Evolutionary conservation across 2,329 filamentous ascomycete genomes (phyloP).

Genomic region (Coniochaeta hoffmannii): DNA sequence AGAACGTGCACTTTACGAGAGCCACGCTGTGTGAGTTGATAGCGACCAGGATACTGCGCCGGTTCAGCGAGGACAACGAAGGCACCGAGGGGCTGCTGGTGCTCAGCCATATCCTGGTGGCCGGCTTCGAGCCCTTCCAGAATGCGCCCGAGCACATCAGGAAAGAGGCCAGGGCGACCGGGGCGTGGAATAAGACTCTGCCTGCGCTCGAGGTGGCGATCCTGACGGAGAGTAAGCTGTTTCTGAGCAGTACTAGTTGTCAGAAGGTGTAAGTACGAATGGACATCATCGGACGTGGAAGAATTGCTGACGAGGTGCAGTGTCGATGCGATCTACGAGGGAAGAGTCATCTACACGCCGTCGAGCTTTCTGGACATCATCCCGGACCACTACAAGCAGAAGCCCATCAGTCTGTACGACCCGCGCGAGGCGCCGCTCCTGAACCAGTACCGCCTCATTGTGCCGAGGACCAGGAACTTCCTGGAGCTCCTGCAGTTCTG

Average conservation of each 20-base stretch:
- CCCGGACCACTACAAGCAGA: constrained; percentile 78
- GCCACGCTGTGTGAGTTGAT: constrained; percentile 75
- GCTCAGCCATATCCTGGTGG: constrained; percentile 72
- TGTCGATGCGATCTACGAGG: constrained; percentile 74
- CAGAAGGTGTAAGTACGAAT: constrained; percentile 55
- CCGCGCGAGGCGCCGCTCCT: constrained; percentile 67
- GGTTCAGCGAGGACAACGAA: constrained; percentile 70
- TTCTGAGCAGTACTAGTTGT: constrained; percentile 69
- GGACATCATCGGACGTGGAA: background rate
- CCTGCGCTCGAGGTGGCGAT: constrained; percentile 80
- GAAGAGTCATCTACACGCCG: constrained; percentile 74
- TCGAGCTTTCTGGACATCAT: constrained; percentile 77
- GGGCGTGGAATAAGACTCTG: constrained; percentile 50
- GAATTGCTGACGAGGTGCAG: constrained; percentile 13
- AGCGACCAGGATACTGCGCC: constrained; percentile 67
- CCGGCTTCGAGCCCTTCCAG: constrained; percentile 80
- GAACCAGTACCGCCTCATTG: constrained; percentile 79
- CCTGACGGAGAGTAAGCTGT: constrained; percentile 71
- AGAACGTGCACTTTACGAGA: constrained; percentile 73
- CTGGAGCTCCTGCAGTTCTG: constrained; percentile 71
- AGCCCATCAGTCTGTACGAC: constrained; percentile 74
- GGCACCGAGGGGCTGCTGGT: constrained; percentile 64
- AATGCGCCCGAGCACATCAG: constrained; percentile 65
- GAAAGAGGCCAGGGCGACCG: constrained; percentile 44
- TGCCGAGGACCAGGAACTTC: constrained; percentile 69